Conservation (phyloP, 495 filamentous ascomycete genomes). For the Penicillium ochrochloron region DNA sequence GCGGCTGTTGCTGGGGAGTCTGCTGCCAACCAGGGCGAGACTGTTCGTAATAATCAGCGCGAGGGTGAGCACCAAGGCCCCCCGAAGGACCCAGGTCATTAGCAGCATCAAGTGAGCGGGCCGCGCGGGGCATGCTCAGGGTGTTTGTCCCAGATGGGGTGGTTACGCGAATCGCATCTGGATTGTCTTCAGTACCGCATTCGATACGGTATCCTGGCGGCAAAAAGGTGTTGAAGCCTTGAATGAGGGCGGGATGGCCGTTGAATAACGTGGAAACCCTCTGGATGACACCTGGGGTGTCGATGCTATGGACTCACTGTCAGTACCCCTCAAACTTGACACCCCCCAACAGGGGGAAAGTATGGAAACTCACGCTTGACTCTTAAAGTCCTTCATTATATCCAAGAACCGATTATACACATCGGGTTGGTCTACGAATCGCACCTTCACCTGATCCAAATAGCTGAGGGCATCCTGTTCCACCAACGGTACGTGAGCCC, state of each 20-base stretch:
- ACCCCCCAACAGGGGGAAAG: neutral
- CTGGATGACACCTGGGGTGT: slow-evolving; percentile 97
- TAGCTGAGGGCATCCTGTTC: slow-evolving; percentile 92
- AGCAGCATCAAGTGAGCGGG: slow-evolving; percentile 52
- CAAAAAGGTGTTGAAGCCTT: slow-evolving; percentile 98
- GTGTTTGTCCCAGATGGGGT: slow-evolving; percentile 87
- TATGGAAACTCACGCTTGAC: slow-evolving; percentile 73
- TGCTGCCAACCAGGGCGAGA: slow-evolving; percentile 54
- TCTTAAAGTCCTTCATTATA: slow-evolving; percentile 99
- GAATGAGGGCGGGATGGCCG: slow-evolving; percentile 94
- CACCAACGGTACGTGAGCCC: slow-evolving; percentile 22
- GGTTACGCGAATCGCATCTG: slow-evolving; percentile 94
- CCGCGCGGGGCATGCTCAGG: slow-evolving; percentile 58
- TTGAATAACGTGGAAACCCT: slow-evolving; percentile 96
- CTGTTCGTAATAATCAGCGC: slow-evolving; percentile 53
- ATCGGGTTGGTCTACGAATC: slow-evolving; percentile 95
- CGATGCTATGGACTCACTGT: slow-evolving; percentile 64
- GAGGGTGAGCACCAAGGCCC: slow-evolving; percentile 41
- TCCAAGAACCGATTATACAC: slow-evolving; percentile 98
- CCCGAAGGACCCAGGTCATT: slow-evolving; percentile 40
- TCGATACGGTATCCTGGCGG: slow-evolving; percentile 98
- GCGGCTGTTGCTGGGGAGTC: slow-evolving; percentile 55
- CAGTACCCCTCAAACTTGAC: neutral
- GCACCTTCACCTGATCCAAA: slow-evolving; percentile 97
- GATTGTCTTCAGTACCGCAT: slow-evolving; percentile 88